Conservation (phyloP, 306 rosid genomes). For the Erythrophleum fordii region DNA sequence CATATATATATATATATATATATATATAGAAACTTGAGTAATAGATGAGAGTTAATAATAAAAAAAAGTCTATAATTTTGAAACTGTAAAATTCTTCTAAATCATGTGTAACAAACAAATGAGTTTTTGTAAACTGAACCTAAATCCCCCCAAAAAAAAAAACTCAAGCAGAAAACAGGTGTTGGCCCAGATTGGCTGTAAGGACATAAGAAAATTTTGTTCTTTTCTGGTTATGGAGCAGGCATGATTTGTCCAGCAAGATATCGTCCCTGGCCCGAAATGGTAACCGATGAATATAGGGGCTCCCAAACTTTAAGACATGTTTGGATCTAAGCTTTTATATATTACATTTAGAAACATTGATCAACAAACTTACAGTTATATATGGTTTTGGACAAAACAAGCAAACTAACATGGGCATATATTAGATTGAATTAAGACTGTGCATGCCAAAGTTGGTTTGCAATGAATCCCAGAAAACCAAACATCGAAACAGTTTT, state of each 20-base stretch:
- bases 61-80: neutral
- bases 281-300: neutral
- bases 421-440: neutral
- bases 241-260: neutral
- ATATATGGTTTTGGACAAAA: neutral
- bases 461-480: slow-evolving; percentile 5
- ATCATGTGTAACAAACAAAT: neutral
- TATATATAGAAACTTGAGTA: no score
- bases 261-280: neutral
- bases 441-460: neutral
- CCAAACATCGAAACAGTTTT: neutral
- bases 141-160: neutral
- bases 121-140: neutral
- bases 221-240: slow-evolving; percentile 2
- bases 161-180: neutral
- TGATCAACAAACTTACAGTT: neutral
- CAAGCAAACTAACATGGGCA: neutral
- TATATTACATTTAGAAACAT: neutral
- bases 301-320: neutral
- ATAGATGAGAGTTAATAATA: no score
- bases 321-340: neutral
- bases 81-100: neutral
- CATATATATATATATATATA: no score
- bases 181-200: slow-evolving; percentile 4
- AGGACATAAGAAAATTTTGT: neutral